These are phyloP conservation scores for Penicillium polonicum DNA, from an alignment of 2,329 filamentous ascomycete genomes.

Conservation along the genomic window DNA sequence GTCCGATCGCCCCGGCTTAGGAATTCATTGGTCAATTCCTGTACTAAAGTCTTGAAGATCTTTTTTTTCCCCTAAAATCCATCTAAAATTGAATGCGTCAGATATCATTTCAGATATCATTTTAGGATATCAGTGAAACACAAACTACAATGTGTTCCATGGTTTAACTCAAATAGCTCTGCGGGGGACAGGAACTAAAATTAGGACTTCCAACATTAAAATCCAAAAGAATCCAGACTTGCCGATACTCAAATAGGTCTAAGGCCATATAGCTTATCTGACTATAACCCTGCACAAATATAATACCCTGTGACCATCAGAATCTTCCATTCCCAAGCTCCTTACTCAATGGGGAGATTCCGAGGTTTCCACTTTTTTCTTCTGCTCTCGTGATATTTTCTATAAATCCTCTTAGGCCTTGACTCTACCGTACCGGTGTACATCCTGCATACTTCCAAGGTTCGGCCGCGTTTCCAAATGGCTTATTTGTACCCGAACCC, in stretches of 20 bases:
- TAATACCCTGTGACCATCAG: constrained; percentile 5
- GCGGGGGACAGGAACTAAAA: not conserved
- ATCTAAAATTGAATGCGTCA: not conserved
- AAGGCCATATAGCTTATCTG: constrained; percentile 6
- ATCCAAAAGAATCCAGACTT: not conserved
- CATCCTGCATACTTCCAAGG: not conserved
- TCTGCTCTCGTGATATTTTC: not conserved
- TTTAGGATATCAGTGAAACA: not conserved
- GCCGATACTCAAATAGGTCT: not conserved
- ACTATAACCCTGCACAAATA: not conserved
- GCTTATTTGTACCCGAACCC: not conserved
- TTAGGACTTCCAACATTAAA: not conserved
- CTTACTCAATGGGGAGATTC: constrained; percentile 13
- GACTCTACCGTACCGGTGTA: not conserved
- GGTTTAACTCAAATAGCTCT: not conserved
- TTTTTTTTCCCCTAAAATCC: not conserved
- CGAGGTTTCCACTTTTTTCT: constrained; percentile 5
- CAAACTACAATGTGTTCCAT: not conserved
- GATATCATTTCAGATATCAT: not conserved
- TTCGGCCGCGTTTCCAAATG: not conserved
- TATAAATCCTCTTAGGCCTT: not conserved
- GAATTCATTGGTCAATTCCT: constrained; percentile 6
- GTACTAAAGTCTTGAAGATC: not conserved
- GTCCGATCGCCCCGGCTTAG: not conserved
- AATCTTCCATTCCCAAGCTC: constrained; percentile 10